Evolutionary conservation across 768 basidiomycete species (phyloP), one percentile per base, ranked within the genome.

Genomic region (Boletus rubescentipes): DNA sequence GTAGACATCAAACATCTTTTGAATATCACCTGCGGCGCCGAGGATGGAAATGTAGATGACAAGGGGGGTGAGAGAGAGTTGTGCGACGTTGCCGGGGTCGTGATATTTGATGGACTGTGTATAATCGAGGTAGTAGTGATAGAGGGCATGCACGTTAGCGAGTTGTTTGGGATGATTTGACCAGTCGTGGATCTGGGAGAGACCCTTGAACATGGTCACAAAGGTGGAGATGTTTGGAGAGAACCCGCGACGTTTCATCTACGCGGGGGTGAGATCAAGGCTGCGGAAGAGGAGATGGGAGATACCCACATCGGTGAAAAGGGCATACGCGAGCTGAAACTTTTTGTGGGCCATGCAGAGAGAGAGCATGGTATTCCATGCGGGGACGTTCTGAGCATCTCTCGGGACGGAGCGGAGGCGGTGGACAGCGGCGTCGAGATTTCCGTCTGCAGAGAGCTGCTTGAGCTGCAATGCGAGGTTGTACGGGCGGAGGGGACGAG

Each of bases 201-300:
- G 75, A 7, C 88, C 89, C 40, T 69, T 77, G 67, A 93, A 77
- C 69, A 93, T 73, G 21, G 87, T 89, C 41, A 79, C 76, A 60
- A 80, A 93, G 2, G 91, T 91, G 52, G 82, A 72, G 8, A 76
- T 68, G 40, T 78, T 85, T 23, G 92, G 89, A 42, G 77, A 77
- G 64, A 91, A 86, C 1, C 89, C 88, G 40, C 92, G 82, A 32
- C 90, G 80, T 70, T 91, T 93, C 90, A 93, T 91, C 91, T 93
- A 55, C 11, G 30, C 14, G 46, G 55, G 30, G 21, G 37, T 55
- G 35, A 59, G 26, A 32, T 26, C 30, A 34, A 43, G 48, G 47
- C 48, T 30, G 4, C 10, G n/a, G 34, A 66, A 75, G 49, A 31
- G 15, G 20, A 9, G 34, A 32, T n/a, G n/a, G 9, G 12, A 35